A percentile compares a stretch with the other conserved stretches of the same genome.
These are phyloP conservation scores for Tricholoma flavovirens DNA, from an alignment of 768 basidiomycete genomes.

Conservation along the genomic window DNA sequence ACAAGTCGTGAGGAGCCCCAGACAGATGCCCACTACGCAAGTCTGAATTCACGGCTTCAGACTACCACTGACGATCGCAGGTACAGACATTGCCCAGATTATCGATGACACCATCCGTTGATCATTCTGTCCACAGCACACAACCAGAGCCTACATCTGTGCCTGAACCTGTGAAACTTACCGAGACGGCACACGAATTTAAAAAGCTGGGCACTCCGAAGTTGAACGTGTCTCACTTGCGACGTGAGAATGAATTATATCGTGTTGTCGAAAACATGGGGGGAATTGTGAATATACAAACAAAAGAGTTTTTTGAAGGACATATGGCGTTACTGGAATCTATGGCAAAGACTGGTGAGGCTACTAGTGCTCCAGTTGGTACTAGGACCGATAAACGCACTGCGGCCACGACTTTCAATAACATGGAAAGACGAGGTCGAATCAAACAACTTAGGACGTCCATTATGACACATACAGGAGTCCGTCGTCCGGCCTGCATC, in stretches of 20 bases:
- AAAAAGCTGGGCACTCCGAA: constrained; percentile 22
- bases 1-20: not conserved
- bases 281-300: constrained; percentile 61
- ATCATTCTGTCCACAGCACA: not conserved
- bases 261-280: constrained; percentile 60
- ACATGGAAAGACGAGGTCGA: constrained; percentile 58
- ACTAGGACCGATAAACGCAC: constrained; percentile 73
- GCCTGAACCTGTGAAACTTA: not conserved
- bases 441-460: constrained; percentile 68
- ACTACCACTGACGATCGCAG: not conserved
- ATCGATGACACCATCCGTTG: not conserved
- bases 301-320: constrained; percentile 64
- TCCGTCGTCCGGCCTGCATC: constrained; percentile 52
- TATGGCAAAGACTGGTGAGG: constrained; percentile 54
- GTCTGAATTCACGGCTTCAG: not conserved
- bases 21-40: not conserved
- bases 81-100: not conserved
- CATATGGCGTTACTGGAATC: constrained; percentile 58
- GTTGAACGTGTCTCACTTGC: constrained; percentile 70
- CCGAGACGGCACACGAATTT: constrained; percentile 1
- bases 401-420: constrained; percentile 50
- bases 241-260: constrained; percentile 76
- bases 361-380: constrained; percentile 64
- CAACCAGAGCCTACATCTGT: not conserved
- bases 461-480: constrained; percentile 52